Conservation (phyloP, 805 yeast genomes). For the Tanozyma kutaoensis region DNA sequence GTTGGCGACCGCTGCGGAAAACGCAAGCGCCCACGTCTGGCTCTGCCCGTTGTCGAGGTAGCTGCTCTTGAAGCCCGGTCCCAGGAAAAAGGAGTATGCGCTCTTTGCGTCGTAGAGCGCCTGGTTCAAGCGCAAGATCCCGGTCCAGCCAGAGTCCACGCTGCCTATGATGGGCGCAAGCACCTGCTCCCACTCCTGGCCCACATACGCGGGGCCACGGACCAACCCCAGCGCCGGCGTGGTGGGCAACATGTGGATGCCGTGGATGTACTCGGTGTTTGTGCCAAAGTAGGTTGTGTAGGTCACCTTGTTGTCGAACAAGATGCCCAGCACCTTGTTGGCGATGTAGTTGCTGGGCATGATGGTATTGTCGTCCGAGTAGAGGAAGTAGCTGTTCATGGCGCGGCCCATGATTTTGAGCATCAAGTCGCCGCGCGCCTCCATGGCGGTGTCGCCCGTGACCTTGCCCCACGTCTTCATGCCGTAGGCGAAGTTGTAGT, state of each 20-base stretch:
- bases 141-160: constrained; percentile 52
- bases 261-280: constrained; percentile 52
- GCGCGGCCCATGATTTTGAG: constrained; percentile 41
- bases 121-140: constrained; percentile 32
- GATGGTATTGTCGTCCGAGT: constrained; percentile 23
- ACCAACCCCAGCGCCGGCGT: constrained; percentile 49
- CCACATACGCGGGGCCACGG: constrained; percentile 32
- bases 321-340: constrained; percentile 57
- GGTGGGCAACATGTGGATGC: constrained; percentile 67
- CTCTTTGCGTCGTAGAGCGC: constrained; percentile 29
- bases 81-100: constrained; percentile 48
- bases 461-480: constrained; percentile 59
- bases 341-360: constrained; percentile 37
- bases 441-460: constrained; percentile 38
- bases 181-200: constrained; percentile 11
- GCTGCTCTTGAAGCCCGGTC: constrained; percentile 10
- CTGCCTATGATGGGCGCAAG: constrained; percentile 17
- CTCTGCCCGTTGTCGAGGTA: constrained; percentile 53
- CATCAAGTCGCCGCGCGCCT: constrained; percentile 43
- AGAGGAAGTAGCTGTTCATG: constrained; percentile 43
- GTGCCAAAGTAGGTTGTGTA: constrained; percentile 63
- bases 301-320: constrained; percentile 60
- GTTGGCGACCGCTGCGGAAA: too few relatives aligned
- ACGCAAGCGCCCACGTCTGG: constrained; percentile 49
- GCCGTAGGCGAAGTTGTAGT: constrained; percentile 54